These are phyloP conservation scores for Chytriomyces sp. DNA, from an alignment of 192 early-diverging fungal species.

Conservation along the genomic window DNA sequence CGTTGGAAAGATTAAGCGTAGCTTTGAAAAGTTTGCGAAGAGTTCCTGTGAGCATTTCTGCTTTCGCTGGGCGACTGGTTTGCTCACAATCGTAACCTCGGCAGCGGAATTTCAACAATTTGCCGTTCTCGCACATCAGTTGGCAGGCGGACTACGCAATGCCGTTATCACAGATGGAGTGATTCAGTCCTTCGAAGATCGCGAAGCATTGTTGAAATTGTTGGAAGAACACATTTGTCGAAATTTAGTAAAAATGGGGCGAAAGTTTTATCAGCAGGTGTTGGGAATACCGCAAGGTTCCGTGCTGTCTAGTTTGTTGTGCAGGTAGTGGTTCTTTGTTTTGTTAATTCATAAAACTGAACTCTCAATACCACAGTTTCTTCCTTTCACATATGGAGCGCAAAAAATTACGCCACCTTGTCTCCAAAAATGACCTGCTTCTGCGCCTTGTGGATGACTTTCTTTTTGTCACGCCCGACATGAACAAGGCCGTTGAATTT, in stretches of 20 bases:
- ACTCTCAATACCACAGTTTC: constrained; percentile 47
- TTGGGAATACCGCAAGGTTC: constrained; percentile 92
- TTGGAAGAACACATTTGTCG: constrained; percentile 67
- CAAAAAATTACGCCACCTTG: constrained; percentile 44
- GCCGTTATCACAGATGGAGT: constrained; percentile 75
- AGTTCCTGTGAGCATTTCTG: constrained; percentile 31
- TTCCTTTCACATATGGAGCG: constrained; percentile 79
- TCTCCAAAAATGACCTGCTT: constrained; percentile 53
- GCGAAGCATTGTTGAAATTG: constrained; percentile 45
- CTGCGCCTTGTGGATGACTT: constrained; percentile 86
- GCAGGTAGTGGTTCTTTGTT: constrained; percentile 58
- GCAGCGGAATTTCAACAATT: constrained; percentile 50
- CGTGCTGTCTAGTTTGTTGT: constrained; percentile 79
- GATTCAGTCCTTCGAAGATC: constrained; percentile 55
- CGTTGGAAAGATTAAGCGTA: constrained; percentile 36
- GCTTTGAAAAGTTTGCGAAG: constrained; percentile 36
- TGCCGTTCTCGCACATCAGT: constrained; percentile 40
- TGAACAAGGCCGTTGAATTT: constrained; percentile 54
- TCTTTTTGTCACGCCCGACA: constrained; percentile 68
- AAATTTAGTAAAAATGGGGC: constrained; percentile 68
- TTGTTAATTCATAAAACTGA: background rate
- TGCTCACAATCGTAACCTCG: background rate
- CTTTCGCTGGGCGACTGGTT: background rate
- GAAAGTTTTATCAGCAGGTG: constrained; percentile 65
- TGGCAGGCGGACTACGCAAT: constrained; percentile 55